Conservation (phyloP, 1,139 yeast species). For the Pneumocystis murina region DNA sequence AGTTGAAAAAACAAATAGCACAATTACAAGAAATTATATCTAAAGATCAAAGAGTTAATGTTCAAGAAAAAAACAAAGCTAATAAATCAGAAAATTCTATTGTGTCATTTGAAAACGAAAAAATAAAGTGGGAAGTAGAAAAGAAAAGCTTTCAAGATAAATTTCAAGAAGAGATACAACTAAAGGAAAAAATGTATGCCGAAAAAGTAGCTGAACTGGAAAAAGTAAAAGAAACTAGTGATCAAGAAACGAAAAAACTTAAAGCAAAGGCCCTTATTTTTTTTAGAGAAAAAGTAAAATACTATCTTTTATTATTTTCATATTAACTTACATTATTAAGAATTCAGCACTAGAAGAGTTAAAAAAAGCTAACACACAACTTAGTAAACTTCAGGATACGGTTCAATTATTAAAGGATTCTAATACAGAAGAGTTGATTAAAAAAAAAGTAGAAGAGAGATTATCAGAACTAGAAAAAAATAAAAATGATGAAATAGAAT, state of each 20-base stretch:
- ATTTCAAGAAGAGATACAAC: conserved; percentile 18
- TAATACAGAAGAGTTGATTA: background rate
- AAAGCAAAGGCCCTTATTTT: conserved; percentile 28
- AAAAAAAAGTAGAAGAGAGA: background rate
- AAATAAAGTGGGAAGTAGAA: conserved; percentile 11
- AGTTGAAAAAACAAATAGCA: conserved; percentile 25
- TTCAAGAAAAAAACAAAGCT: conserved; percentile 8
- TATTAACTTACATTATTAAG: conserved; percentile 24
- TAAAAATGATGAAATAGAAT: conserved; percentile 8
- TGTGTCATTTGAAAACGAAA: conserved; percentile 8
- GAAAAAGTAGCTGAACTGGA: background rate
- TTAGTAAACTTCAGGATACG: conserved; percentile 5
- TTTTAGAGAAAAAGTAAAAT: conserved; percentile 3
- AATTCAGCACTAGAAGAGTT: conserved; percentile 14
- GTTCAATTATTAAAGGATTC: conserved; percentile 5
- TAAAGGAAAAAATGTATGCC: conserved; percentile 20
- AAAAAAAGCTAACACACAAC: conserved; percentile 12
- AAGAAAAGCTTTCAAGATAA: conserved; percentile 24
- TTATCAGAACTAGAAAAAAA: conserved; percentile 2
- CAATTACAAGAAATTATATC: conserved; percentile 18
- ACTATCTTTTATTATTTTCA: background rate
- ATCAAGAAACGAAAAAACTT: conserved; percentile 21
- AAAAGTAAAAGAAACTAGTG: conserved; percentile 13
- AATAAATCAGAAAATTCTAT: conserved; percentile 5
- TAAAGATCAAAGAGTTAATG: background rate